Evolutionary conservation across 768 basidiomycete genomes (phyloP).

Genomic region (Tremella mesenterica): DNA sequence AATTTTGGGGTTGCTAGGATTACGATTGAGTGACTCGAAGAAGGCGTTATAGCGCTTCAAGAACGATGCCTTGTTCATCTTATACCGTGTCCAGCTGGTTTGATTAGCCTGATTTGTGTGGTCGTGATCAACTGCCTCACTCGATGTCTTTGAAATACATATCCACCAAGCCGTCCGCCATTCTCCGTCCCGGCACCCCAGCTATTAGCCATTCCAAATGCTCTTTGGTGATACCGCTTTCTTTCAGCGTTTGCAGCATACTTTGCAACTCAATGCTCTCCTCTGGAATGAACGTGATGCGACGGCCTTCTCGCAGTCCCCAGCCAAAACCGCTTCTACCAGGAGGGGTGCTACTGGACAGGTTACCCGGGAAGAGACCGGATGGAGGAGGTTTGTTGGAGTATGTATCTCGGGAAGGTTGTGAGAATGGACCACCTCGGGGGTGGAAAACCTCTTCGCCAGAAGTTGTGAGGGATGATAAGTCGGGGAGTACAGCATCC

Average conservation of each 20-base stretch:
- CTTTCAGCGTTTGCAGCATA: constrained; percentile 41
- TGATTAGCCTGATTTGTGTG: background rate
- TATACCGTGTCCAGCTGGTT: constrained; percentile 46
- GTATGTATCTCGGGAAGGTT: constrained; percentile 10
- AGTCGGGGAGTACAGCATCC: constrained; percentile 26
- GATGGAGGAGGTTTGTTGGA: constrained; percentile 33
- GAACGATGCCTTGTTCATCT: constrained; percentile 43
- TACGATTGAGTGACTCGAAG: constrained; percentile 38
- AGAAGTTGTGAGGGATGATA: constrained; percentile 25
- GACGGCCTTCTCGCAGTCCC: constrained; percentile 34
- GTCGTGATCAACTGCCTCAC: constrained; percentile 13
- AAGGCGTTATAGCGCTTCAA: constrained; percentile 41
- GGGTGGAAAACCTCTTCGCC: constrained; percentile 42
- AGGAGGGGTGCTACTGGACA: constrained; percentile 18
- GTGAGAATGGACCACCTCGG: constrained; percentile 9
- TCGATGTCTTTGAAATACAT: constrained; percentile 39
- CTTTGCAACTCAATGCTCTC: constrained; percentile 37
- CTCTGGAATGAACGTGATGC: constrained; percentile 23
- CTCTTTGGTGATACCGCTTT: constrained; percentile 42
- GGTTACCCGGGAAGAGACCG: constrained; percentile 28
- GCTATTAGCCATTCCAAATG: constrained; percentile 43
- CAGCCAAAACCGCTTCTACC: constrained; percentile 30
- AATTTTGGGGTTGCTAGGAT: constrained; percentile 41
- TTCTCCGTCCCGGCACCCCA: constrained; percentile 40
- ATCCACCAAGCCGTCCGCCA: constrained; percentile 43